phyloP scores from a whole-genome alignment of 2,329 filamentous ascomycete species.

The Coniochaeta sp. region DNA sequence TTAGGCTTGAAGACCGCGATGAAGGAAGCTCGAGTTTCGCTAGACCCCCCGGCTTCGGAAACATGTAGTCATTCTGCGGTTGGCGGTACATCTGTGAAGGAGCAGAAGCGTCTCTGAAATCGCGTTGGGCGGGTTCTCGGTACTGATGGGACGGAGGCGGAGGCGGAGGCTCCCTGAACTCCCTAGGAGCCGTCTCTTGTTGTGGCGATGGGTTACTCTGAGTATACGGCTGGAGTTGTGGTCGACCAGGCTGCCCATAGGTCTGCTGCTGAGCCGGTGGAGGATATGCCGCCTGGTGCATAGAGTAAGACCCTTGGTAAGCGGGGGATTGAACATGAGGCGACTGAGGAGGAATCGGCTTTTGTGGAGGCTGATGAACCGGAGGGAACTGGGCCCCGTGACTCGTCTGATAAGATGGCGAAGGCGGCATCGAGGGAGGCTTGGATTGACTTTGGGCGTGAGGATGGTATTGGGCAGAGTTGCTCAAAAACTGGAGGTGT shows the following conservation, averaged over 20 bases:
- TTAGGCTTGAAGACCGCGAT: too few relatives aligned
- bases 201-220: constrained; percentile 17
- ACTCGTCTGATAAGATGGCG: constrained; percentile 21
- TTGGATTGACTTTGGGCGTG: constrained; percentile 16
- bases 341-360: background rate
- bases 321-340: constrained; percentile 5
- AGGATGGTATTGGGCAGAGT: constrained; percentile 15
- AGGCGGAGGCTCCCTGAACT: background rate
- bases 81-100: background rate
- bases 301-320: background rate
- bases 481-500: constrained; percentile 19
- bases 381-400: constrained; percentile 10
- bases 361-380: background rate
- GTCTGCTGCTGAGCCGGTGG: constrained; percentile 16
- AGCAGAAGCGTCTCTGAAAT: constrained; percentile 2
- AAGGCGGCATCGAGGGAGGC: constrained; percentile 23
- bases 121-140: background rate
- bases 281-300: constrained; percentile 10
- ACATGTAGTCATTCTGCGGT: background rate
- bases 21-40: background rate
- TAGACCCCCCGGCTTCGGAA: background rate
- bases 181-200: constrained; percentile 6
- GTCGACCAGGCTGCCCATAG: constrained; percentile 19
- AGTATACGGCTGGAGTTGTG: constrained; percentile 19
- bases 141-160: too few relatives aligned